Conservation (phyloP, 2,329 filamentous ascomycete species). For the Aspergillus sp. region DNA sequence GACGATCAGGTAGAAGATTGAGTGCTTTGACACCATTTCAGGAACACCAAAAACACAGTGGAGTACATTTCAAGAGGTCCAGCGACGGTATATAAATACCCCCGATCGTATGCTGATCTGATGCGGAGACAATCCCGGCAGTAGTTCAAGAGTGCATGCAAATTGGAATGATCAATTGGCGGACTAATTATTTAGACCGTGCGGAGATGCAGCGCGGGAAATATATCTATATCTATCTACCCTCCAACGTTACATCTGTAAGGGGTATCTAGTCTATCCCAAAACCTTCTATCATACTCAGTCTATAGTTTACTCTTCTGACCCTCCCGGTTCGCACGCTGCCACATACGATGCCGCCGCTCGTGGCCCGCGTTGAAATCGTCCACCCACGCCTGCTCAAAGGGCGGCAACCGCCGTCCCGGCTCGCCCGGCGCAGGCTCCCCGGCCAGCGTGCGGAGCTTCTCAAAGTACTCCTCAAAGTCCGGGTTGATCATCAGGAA, state of each 20-base stretch:
- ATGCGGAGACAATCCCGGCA: too few species aligned
- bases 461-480: conserved; percentile 65
- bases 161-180: too few species aligned
- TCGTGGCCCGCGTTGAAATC: conserved; percentile 56
- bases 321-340: conserved; percentile 42
- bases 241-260: not conserved
- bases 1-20: not conserved
- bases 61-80: too few species aligned
- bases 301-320: conserved; percentile 9
- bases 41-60: too few species aligned
- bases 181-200: not conserved
- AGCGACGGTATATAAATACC: too few species aligned
- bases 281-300: not conserved
- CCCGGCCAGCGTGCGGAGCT: conserved; percentile 41
- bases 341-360: conserved; percentile 58
- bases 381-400: conserved; percentile 40
- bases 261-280: not conserved
- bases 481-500: conserved; percentile 60
- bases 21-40: not conserved
- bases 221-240: too few species aligned
- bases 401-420: conserved; percentile 42
- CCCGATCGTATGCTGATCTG: too few species aligned
- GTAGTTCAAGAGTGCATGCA: too few species aligned
- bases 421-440: conserved; percentile 38
- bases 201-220: not conserved